Evolutionary conservation across 257 asterid species (phyloP), one percentile per base, ranked within the genome.

Genomic region (Knoxia roxburghii): DNA sequence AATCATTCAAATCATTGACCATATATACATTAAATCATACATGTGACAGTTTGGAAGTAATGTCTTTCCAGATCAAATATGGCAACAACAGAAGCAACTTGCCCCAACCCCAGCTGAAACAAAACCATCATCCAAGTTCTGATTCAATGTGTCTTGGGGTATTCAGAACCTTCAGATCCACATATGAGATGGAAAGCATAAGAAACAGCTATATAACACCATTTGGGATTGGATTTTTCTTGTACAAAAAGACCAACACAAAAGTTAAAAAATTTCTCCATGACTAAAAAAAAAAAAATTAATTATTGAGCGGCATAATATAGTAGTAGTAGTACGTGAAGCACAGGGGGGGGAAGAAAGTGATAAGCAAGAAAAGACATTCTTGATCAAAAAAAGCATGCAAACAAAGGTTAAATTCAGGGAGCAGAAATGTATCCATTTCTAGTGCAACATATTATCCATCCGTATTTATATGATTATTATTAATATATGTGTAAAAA

Each of bases 331-430:
- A 71, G 83, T 79, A 81, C 74, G 58, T 72, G 85, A 73, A 84
- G 82, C 61, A 58, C 67, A 50, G 78, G 59, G n/a, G n/a, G n/a
- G n/a, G n/a, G n/a, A n/a, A n/a, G n/a, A 79, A 84, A 69, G 74
- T 68, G 80, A 74, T 71, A 48, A 30, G 61, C 60, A 80, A 72
- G 82, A 80, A 76, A 80, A 72, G 74, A 78, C 84, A 76, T 61
- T 65, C 82, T 68, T 72, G 11, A 57, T 35, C 58, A 27, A 45
- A 69, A 69, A 77, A 67, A 73, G 17, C 71, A 32, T 48, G 43
- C 70, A 11, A 49, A 53, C 43, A 65, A 65, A 29, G 46, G 20
- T 10, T 39, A 12, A 53, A 71, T 59, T 59, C 56, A 60, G 62
- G 69, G 39, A 68, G 57, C 62, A 71, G 37, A 24, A 46, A 60